Base-by-base conservation (phyloP, 2,329 filamentous ascomycete genomes). In the Colletotrichum melonis region DNA sequence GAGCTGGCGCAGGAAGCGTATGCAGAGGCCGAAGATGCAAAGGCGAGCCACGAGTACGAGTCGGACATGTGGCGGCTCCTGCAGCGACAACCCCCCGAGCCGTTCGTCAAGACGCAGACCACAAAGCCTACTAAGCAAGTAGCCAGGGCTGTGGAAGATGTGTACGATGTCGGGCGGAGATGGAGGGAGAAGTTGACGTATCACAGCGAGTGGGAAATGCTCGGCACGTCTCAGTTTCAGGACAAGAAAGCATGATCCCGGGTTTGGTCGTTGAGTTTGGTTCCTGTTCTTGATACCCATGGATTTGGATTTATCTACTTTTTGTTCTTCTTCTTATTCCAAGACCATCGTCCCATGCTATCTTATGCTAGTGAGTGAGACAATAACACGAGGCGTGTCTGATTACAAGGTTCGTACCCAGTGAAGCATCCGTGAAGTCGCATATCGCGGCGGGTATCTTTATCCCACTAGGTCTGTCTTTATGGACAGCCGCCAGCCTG, bases 1-100 rank as follows among this genome's bases (percentile, higher is more conserved):
- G 86, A 88, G 73, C 79, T 82, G 52, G 77, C 78, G 12, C 84
- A 86, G 56, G 87, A 89, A 74, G 79, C 77, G 14, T 81, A 85
- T 49, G 86, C 87, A 0, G 85, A 88, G 30, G 76, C 79, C 4
- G 73, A 80, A 16, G 88, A 89, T 73, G 79, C 80, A 19, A 79
- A 80, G 52, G 81, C 80, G 2, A 85, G 82, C 66, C 80, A 81
- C 56, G 76, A 79, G 28, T 86, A 86, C 38, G 88, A 89, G 76
- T 73, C 76, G 30, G 78, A 81, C 58, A 79, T 89, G 80, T 89
- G 88, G 88, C 76, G 78, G 11, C 70, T 88, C 19, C 73, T 89
- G 24, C 82, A 83, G 54, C 80, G 79, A 76, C 77, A 80, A 38
- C 84, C 85, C 2, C 84, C 82, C 0, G 78, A 78, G 70, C 80